Conservation (phyloP, 1,284 basidiomycete genomes). For the Ustilago xerochloae region DNA sequence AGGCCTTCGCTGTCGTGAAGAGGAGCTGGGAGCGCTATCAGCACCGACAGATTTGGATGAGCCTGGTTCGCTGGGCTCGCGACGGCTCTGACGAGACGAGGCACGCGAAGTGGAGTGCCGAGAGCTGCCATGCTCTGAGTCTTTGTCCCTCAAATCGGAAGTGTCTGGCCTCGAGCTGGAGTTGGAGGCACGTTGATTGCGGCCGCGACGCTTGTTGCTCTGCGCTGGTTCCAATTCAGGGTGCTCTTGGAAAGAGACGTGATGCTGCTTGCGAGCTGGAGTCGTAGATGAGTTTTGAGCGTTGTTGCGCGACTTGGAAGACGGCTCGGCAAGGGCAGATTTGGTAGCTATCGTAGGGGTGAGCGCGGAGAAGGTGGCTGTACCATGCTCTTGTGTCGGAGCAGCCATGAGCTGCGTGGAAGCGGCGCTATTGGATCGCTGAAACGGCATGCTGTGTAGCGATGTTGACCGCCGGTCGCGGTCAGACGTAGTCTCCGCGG, state of each 20-base stretch:
- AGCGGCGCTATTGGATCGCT: slow-evolving; percentile 21
- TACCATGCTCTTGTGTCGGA: background rate
- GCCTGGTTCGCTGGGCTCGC: slow-evolving; percentile 31
- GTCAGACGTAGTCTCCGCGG: background rate
- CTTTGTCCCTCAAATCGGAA: slow-evolving; percentile 15
- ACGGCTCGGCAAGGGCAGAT: slow-evolving; percentile 30
- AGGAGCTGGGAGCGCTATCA: slow-evolving; percentile 24
- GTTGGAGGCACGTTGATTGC: slow-evolving; percentile 22
- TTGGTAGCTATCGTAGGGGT: slow-evolving; percentile 12
- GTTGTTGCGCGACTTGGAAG: slow-evolving; percentile 14
- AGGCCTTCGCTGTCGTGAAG: slow-evolving; percentile 17
- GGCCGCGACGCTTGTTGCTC: slow-evolving; percentile 20
- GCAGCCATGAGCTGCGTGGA: slow-evolving; percentile 26
- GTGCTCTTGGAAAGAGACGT: slow-evolving; percentile 47
- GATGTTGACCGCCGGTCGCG: background rate
- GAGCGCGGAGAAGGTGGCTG: slow-evolving; percentile 3
- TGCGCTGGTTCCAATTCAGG: too few species aligned
- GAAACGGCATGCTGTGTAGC: slow-evolving; percentile 23
- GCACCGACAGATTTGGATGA: slow-evolving; percentile 25
- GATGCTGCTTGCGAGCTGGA: slow-evolving; percentile 35
- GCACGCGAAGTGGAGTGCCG: slow-evolving; percentile 20
- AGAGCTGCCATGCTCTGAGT: slow-evolving; percentile 37
- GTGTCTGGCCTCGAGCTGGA: slow-evolving; percentile 13
- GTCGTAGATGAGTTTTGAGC: background rate
- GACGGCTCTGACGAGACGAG: slow-evolving; percentile 40